A percentile compares a stretch with the other conserved stretches of the same genome.
phyloP scores from a whole-genome alignment of 73 alveolate species.

The Tetrahymena elliotti region DNA sequence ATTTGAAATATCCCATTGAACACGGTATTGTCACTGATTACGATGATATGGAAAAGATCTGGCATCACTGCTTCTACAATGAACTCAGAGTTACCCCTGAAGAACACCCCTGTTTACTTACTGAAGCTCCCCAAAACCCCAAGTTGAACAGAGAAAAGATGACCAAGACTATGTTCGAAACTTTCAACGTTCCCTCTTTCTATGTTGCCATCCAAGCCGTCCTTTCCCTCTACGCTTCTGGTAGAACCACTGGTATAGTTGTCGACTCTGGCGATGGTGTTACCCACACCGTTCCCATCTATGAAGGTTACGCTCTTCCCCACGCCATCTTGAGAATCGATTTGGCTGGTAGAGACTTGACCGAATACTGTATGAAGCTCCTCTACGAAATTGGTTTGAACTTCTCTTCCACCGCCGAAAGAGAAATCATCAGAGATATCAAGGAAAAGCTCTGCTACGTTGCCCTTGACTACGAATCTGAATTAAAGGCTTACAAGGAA shows the following conservation, averaged over 20 bases:
- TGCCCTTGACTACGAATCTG: constrained; percentile 77
- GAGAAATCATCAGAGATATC: constrained; percentile 86
- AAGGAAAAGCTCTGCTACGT: constrained; percentile 87
- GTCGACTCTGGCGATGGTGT: constrained; percentile 98
- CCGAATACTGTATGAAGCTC: constrained; percentile 68
- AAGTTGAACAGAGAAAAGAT: constrained; percentile 71
- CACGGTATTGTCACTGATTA: constrained; percentile 81
- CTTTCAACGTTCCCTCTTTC: constrained; percentile 94
- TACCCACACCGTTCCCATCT: constrained; percentile 96
- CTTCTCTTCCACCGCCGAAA: constrained; percentile 82
- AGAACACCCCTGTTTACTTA: constrained; percentile 70
- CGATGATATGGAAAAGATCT: constrained; percentile 93
- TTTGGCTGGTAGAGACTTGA: constrained; percentile 89
- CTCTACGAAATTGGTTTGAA: constrained; percentile 74
- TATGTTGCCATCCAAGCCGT: constrained; percentile 93
- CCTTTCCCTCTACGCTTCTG: constrained; percentile 89
- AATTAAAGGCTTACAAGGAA: constrained; percentile 48
- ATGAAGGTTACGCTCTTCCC: constrained; percentile 91
- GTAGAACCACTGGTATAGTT: constrained; percentile 93
- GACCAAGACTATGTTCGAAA: constrained; percentile 90
- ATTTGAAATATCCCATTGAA: constrained; percentile 83
- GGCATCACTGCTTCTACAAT: constrained; percentile 90
- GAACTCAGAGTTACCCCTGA: constrained; percentile 92
- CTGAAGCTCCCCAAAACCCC: constrained; percentile 85
- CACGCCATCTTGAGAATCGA: constrained; percentile 83